Evolutionary conservation across 768 basidiomycete species (phyloP), one percentile per base, ranked within the genome.

Genomic region (Tephrocybe sp.): DNA sequence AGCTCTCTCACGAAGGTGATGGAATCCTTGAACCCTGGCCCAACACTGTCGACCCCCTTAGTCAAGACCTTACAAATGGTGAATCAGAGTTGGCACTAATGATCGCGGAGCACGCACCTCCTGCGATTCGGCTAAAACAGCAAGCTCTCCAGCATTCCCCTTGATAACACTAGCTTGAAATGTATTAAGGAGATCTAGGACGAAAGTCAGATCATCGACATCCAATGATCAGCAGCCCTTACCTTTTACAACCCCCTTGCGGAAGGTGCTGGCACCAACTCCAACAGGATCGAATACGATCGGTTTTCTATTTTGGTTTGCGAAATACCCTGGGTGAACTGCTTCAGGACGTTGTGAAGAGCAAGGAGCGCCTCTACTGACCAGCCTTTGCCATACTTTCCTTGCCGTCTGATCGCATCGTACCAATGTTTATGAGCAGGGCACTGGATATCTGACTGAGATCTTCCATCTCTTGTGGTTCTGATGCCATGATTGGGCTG

Each of bases 151-250:
- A 0, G 92, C 88, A 62, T 98, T 97, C 3, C 94, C 94, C 68
- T 98, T 98, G 68, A 98, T 94, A 18, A 96, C 88, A 15, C 88
- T 86, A 10, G 87, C 84, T 67, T 95, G 93, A 83, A 88, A 96
- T 20, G 72, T 68, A 51, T 86, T 73, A 17, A 96, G 68, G 11
- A 96, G 74, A 49, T 83, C 90, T 84, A 51, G 36, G 47, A 38
- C 21, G 1, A 41, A 25, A n/a, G 38, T 25, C 45, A 58, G 30
- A 10, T 34, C n/a, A 11, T 12, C 18, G 14, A 17, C 14, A 23
- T 23, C 34, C n/a, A 39, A 32, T 24, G 26, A 2, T 3, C 26
- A 46, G 34, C 5, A 14, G 36, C 15, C 59, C 73, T 33, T 57
- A 87, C 88, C 77, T 46, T 75, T 73, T 3, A 87, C 84, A 2